phyloP scores from a whole-genome alignment of 108 stramenopile species.

The Halocafeteria seosinensis region DNA sequence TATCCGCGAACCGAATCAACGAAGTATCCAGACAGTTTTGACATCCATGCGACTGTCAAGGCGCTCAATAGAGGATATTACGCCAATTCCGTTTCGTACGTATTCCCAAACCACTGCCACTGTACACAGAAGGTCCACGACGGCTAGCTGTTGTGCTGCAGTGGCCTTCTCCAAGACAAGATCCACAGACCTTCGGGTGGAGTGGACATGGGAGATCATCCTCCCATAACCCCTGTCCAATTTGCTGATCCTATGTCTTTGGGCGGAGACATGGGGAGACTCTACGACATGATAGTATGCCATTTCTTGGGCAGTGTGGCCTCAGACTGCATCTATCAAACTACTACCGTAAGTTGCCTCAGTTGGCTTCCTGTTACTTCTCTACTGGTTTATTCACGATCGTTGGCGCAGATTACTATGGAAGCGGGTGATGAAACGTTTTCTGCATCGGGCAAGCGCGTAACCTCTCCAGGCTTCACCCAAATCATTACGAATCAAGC shows the following conservation, averaged over 20 bases:
- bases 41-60: slow-evolving; percentile 5
- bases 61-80: background rate
- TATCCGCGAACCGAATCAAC: slow-evolving; percentile 22
- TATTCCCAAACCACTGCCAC: background rate
- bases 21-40: slow-evolving; percentile 10
- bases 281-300: slow-evolving; percentile 59
- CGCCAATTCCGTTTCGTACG: background rate
- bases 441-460: no score
- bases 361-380: slow-evolving; percentile 57
- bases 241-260: background rate
- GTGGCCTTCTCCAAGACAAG: background rate
- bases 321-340: slow-evolving; percentile 55
- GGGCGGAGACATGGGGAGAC: slow-evolving; percentile 28
- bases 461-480: no score
- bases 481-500: no score
- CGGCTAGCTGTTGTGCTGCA: background rate
- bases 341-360: slow-evolving; percentile 19
- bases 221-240: slow-evolving; percentile 19
- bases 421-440: background rate
- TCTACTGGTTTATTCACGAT: slow-evolving; percentile 29
- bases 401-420: slow-evolving; percentile 53
- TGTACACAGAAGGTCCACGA: background rate
- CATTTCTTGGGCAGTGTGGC: slow-evolving; percentile 70
- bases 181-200: background rate
- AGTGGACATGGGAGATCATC: slow-evolving; percentile 24